Percentiles rank a stretch among this genome's conserved stretches.
phyloP scores from a whole-genome alignment of 768 basidiomycete species.

The Galerina marginata region DNA sequence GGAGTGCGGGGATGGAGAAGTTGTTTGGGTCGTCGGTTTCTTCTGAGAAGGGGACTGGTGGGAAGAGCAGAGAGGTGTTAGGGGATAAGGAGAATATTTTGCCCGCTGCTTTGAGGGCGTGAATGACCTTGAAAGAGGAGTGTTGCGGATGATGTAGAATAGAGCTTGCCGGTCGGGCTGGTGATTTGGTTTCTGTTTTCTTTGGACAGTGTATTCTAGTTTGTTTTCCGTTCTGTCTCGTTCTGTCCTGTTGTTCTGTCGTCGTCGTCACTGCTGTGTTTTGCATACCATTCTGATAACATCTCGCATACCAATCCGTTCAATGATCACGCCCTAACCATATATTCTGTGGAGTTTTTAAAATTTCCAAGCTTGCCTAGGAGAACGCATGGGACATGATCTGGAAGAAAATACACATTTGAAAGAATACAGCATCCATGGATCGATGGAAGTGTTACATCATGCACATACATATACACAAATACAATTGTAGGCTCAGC shows the following conservation, averaged over 20 bases:
- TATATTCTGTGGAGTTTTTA: not conserved
- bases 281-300: constrained; percentile 8
- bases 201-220: not conserved
- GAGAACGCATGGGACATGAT: too few relatives aligned
- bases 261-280: constrained; percentile 15
- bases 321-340: not conserved
- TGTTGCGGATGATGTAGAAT: not conserved
- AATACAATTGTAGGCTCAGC: too few relatives aligned
- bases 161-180: constrained; percentile 14
- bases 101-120: constrained; percentile 12
- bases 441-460: too few relatives aligned
- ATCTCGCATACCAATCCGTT: not conserved
- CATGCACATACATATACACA: not conserved
- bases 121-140: not conserved
- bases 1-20: constrained; percentile 23
- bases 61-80: constrained; percentile 44
- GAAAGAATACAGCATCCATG: too few relatives aligned
- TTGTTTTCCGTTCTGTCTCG: constrained; percentile 6
- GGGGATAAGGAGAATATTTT: constrained; percentile 58
- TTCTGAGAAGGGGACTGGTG: constrained; percentile 22
- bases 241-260: constrained; percentile 7
- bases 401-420: too few relatives aligned
- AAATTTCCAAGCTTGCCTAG: too few relatives aligned
- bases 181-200: not conserved
- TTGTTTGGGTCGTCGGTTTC: constrained; percentile 10